A percentile compares a stretch with the other conserved stretches of the same genome.
These are phyloP conservation scores for Podaxis rugospora DNA, from an alignment of 768 basidiomycete genomes.

Conservation along the genomic window DNA sequence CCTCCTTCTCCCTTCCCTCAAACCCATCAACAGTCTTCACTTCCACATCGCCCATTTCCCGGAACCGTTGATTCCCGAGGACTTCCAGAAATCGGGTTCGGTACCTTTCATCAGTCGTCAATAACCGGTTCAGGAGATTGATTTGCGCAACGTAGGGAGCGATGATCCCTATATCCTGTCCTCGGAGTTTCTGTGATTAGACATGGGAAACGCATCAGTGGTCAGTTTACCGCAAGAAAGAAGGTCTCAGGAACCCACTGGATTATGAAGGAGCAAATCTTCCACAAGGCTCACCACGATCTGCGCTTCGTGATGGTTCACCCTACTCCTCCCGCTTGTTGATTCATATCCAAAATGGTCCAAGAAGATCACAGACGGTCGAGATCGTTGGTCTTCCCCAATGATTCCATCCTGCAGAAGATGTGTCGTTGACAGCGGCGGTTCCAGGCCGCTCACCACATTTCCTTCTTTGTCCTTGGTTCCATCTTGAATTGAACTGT, in stretches of 20 bases:
- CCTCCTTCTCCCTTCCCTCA: conserved; percentile 89
- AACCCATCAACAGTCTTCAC: conserved; percentile 94
- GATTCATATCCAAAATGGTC: conserved; percentile 74
- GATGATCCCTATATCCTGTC: conserved; percentile 85
- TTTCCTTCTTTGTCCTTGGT: conserved; percentile 56
- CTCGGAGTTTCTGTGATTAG: conserved; percentile 48
- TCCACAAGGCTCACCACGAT: conserved; percentile 79
- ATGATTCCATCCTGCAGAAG: conserved; percentile 36
- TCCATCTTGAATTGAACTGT: conserved; percentile 64
- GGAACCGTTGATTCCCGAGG: conserved; percentile 62
- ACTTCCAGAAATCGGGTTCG: conserved; percentile 48
- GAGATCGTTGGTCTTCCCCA: conserved; percentile 17
- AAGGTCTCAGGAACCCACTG: conserved; percentile 39
- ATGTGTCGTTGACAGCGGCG: conserved; percentile 48
- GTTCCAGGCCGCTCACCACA: conserved; percentile 45
- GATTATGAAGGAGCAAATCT: conserved; percentile 74
- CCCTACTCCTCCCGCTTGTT: conserved; percentile 62
- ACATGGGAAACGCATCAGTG: background rate
- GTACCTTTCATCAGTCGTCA: conserved; percentile 52
- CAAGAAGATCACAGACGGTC: conserved; percentile 72
- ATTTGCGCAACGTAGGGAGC: conserved; percentile 91
- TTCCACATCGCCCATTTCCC: conserved; percentile 67
- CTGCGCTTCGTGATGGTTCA: conserved; percentile 74
- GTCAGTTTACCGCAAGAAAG: conserved; percentile 3
- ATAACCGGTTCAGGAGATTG: conserved; percentile 60